phyloP scores from a whole-genome alignment of 768 basidiomycete species.

The Mycena amicta region DNA sequence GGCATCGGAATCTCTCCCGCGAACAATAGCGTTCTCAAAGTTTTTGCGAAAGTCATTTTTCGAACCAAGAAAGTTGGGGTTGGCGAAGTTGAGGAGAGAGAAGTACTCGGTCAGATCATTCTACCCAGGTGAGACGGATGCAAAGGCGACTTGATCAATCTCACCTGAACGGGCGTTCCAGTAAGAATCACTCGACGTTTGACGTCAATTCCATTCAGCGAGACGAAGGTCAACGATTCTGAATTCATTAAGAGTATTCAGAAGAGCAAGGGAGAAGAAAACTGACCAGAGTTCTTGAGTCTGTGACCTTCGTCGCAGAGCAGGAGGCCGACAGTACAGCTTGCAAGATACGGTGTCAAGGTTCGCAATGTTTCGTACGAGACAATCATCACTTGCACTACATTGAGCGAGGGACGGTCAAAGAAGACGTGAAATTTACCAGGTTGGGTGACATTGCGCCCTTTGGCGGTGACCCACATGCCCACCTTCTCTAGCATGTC shows the following conservation, averaged over 20 bases:
- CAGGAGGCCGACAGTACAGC: slow-evolving; percentile 85
- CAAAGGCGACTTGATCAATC: slow-evolving; percentile 11
- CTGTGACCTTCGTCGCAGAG: slow-evolving; percentile 97
- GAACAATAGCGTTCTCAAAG: slow-evolving; percentile 88
- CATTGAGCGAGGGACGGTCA: slow-evolving; percentile 1
- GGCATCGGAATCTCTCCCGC: slow-evolving; percentile 88
- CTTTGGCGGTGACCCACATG: slow-evolving; percentile 87
- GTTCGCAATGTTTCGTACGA: slow-evolving; percentile 95
- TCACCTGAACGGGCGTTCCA: slow-evolving; percentile 89
- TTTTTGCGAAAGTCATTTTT: slow-evolving; percentile 94
- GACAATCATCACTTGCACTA: slow-evolving; percentile 90
- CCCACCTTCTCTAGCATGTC: slow-evolving; percentile 78
- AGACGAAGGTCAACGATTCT: slow-evolving; percentile 89
- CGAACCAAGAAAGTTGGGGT: slow-evolving; percentile 85
- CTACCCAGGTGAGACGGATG: slow-evolving; percentile 37
- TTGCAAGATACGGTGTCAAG: slow-evolving; percentile 72
- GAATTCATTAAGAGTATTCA: slow-evolving; percentile 8
- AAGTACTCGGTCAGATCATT: slow-evolving; percentile 96
- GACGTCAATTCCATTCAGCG: slow-evolving; percentile 81
- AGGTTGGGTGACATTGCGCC: slow-evolving; percentile 89
- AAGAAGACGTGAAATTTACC: slow-evolving; percentile 48
- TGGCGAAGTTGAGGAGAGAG: slow-evolving; percentile 89
- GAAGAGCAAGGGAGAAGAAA: neutral
- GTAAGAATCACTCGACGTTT: slow-evolving; percentile 91
- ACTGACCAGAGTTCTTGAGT: slow-evolving; percentile 89